Base-by-base conservation (phyloP, 1,284 basidiomycete genomes). In the Wallemia ichthyophaga region DNA sequence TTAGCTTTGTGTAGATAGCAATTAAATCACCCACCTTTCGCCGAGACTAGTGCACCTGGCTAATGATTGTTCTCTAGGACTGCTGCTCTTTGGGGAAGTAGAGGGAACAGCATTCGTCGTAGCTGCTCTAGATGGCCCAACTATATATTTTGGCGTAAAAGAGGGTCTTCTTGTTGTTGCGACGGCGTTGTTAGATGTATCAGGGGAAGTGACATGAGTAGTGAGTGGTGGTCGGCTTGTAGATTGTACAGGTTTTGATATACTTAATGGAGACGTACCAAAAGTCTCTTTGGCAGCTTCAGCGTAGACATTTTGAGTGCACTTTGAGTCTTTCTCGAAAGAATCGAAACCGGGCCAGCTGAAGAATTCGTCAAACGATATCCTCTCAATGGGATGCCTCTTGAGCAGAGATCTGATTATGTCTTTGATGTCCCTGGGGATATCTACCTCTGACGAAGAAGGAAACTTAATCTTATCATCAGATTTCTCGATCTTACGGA, bases 331-430 rank as follows among this genome's bases (percentile, higher is more conserved):
- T 48, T 24, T 25, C 2, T 56, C 55, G 25, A 56, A 56, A 17
- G 15, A 9, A 11, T 25, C 13, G 55, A 56, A 56, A 17, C 55
- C 55, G 1, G 66, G 62, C 25, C 80, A 82, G 53, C 74, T 74
- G 67, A 98, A 98, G 71, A 96, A 95, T 57, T 89, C 85, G 13
- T 92, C 85, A 65, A 92, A 98, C 62, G 76, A 81, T 59, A 87
- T 82, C 1, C 94, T 77, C 67, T 95, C 83, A 0, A 76, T 76
- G 0, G 92, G 88, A 53, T 82, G 78, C 31, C 85, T 80, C 69
- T 83, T 89, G 55, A 98, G 74, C 55, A 98, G 72, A 23, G 73
- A 71, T 1, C 87, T 78, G 54, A 98, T 88, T 58, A 98, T 78
- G 27, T 76, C 75, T 72, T 98, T 96, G 69, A 98, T 77, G 66